phyloP scores from a whole-genome alignment of 306 rosid species.

The Mucuna pruriens region DNA sequence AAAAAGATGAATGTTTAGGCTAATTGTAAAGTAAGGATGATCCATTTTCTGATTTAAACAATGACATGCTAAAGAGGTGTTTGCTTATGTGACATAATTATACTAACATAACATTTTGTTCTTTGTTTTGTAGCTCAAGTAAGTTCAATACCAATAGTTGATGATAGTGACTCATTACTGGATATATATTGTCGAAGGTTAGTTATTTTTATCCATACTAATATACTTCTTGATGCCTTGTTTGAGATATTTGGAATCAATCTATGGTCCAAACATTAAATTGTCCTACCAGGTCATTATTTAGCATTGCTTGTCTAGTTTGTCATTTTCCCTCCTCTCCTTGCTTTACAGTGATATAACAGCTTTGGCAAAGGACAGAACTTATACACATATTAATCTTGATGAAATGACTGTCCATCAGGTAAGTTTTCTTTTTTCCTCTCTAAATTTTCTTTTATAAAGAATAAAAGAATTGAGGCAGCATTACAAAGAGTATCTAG shows the following conservation, averaged over 20 bases:
- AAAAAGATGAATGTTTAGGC: slow-evolving; percentile 15
- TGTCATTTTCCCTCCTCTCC: slow-evolving; percentile 35
- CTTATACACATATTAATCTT: slow-evolving; percentile 85
- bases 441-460: background rate
- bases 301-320: slow-evolving; percentile 23
- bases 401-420: slow-evolving; percentile 97
- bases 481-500: slow-evolving; percentile 5
- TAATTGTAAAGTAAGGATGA: slow-evolving; percentile 15
- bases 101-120: slow-evolving; percentile 13
- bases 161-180: slow-evolving; percentile 85
- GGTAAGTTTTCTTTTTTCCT: slow-evolving; percentile 47
- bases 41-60: slow-evolving; percentile 12
- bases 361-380: slow-evolving; percentile 97
- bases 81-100: slow-evolving; percentile 21
- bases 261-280: slow-evolving; percentile 26
- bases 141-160: slow-evolving; percentile 96
- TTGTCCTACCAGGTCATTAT: slow-evolving; percentile 15
- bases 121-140: slow-evolving; percentile 78
- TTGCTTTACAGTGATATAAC: slow-evolving; percentile 83
- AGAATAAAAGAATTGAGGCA: background rate
- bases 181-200: slow-evolving; percentile 99
- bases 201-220: slow-evolving; percentile 45
- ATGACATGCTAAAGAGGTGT: slow-evolving; percentile 12
- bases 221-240: slow-evolving; percentile 12
- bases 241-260: slow-evolving; percentile 9